Base-by-base conservation (phyloP, 352 stramenopile species). In the Elongisporangium senticosum region DNA sequence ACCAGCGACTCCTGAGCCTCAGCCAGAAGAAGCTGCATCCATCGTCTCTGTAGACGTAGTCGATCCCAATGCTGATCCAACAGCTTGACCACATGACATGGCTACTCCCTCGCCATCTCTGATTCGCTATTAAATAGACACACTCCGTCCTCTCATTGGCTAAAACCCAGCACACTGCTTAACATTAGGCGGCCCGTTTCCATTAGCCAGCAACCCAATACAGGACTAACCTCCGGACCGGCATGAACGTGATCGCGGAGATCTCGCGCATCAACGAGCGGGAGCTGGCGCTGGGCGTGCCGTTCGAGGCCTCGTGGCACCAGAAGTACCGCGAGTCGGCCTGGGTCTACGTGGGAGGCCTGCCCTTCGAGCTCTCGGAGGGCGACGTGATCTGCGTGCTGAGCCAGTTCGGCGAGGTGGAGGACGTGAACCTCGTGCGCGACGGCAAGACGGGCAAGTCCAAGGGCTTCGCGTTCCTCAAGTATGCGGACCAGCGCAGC, bases 361-460 rank as follows among this genome's bases (percentile, higher is more conserved):
- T 99, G 17, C 71, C 89, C 1, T 89, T 93, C 51, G 77, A 97
- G 65, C 78, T 99, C 33, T 97, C 90, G 10, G 97, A 99, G 68
- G 95, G 95, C 57, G 95, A 99, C 71, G 85, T 98, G 55, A 67
- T 98, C 17, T 98, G 90, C 65, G 87, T 98, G 4, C 56, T 96
- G 61, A 91, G 81, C 65, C 80, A 93, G 51, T 88, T 90, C 49
- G 83, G 82, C 55, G 85, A 94, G 68, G 79, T 95, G 58, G 97
- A 99, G 64, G 96, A 99, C 74, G 87, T 99, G 55, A 96, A 99
- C 73, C 73, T 99, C 49, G 92, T 98, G 47, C 93, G 96, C 22
- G 96, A 99, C 58, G 90, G 86, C 56, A 96, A 97, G 62, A 98
- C 93, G 7, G 96, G 96, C 51, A 99, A 99, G 75, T 96, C 87